phyloP scores from a whole-genome alignment of 176 grass and related monocot species.

The Musa beccarii region DNA sequence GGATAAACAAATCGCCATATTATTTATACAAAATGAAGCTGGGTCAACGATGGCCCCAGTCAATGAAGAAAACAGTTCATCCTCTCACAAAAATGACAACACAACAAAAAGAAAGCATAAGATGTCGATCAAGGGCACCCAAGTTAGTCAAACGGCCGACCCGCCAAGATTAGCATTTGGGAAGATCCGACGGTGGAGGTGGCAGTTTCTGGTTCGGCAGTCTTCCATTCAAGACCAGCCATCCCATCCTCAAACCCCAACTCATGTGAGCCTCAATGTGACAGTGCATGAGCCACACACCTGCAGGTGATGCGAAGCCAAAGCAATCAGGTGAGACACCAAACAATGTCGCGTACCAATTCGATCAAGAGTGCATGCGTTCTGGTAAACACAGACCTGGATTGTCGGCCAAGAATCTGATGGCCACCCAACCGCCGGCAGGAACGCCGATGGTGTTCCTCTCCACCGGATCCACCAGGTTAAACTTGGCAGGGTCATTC shows the following conservation, averaged over 20 bases:
- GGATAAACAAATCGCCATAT: too few species aligned
- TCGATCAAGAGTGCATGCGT: too few species aligned
- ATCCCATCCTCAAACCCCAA: slow-evolving; percentile 79
- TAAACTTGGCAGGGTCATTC: neutral
- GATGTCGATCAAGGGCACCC: slow-evolving; percentile 2
- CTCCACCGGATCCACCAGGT: slow-evolving; percentile 10
- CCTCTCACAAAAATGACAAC: neutral
- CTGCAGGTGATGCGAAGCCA: slow-evolving; percentile 14
- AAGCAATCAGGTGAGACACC: neutral
- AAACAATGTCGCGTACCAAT: too few species aligned
- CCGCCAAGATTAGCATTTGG: slow-evolving; percentile 33
- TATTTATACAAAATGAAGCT: too few species aligned
- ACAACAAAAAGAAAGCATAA: slow-evolving; percentile 5
- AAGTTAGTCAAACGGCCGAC: neutral
- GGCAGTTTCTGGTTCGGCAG: slow-evolving; percentile 67
- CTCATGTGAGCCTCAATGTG: slow-evolving; percentile 76
- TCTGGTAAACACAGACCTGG: neutral
- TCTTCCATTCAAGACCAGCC: slow-evolving; percentile 70
- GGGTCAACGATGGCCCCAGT: too few species aligned
- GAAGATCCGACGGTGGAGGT: slow-evolving; percentile 65
- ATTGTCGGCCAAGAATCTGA: slow-evolving; percentile 3
- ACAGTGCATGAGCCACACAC: slow-evolving; percentile 90
- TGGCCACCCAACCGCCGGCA: slow-evolving; percentile 1
- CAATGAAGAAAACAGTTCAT: too few species aligned
- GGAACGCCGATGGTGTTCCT: slow-evolving; percentile 8